A percentile compares a stretch with the other conserved stretches of the same genome.
phyloP scores from a whole-genome alignment of 148 eudicot species.

The Mesembryanthemum crystallinum region DNA sequence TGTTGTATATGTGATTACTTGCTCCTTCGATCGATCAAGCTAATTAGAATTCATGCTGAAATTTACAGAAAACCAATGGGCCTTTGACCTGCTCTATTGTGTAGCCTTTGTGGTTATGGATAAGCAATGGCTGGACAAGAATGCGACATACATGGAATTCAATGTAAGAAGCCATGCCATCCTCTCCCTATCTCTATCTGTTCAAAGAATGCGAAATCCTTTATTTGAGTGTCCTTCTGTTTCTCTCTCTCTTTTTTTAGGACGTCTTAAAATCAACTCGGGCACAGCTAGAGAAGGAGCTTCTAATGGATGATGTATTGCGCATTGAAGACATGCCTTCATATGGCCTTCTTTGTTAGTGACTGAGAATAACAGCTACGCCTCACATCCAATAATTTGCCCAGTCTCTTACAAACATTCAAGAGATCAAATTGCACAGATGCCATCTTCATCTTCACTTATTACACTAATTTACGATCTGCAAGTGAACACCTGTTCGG shows the following conservation, averaged over 20 bases:
- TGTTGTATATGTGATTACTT: background rate
- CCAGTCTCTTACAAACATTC: no score
- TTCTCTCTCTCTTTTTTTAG: constrained; percentile 23
- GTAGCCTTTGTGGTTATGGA: constrained; percentile 84
- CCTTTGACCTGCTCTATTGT: constrained; percentile 79
- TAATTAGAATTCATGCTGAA: background rate
- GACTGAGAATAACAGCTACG: background rate
- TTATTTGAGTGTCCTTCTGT: no score
- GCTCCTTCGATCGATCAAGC: constrained; percentile 5
- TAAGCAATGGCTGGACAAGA: constrained; percentile 73
- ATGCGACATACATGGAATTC: constrained; percentile 85
- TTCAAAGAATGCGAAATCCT: no score
- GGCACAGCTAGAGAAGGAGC: constrained; percentile 68
- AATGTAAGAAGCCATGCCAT: constrained; percentile 47
- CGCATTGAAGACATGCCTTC: constrained; percentile 84
- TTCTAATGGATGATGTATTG: constrained; percentile 64
- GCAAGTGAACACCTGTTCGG: background rate
- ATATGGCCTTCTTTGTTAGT: constrained; percentile 49
- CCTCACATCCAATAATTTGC: constrained; percentile 4
- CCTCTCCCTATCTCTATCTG: background rate
- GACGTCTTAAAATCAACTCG: constrained; percentile 66
- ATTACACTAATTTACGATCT: background rate
- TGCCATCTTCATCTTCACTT: background rate
- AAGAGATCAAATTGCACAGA: background rate
- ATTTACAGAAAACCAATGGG: constrained; percentile 83